phyloP scores from a whole-genome alignment of 306 rosid species.

The Corylus americana region DNA sequence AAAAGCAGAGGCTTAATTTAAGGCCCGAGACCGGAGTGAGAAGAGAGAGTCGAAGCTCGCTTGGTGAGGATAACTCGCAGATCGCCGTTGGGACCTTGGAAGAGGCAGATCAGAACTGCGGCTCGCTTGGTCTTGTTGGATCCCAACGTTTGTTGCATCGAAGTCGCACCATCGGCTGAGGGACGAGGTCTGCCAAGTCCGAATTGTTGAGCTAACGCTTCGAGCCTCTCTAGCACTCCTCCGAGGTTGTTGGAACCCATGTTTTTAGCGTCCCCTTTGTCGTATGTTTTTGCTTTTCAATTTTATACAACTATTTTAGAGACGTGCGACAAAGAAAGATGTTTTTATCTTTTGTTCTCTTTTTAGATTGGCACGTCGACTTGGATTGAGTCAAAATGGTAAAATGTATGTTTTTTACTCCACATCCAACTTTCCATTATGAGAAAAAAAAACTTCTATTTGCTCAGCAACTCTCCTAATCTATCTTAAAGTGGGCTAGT shows the following conservation, averaged over 20 bases:
- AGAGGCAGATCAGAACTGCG: constrained; percentile 72
- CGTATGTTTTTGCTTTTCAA: too few species aligned
- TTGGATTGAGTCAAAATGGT: too few species aligned
- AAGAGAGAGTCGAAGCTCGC: constrained; percentile 71
- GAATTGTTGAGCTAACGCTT: constrained; percentile 46
- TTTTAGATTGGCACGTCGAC: too few species aligned
- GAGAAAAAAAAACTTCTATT: too few species aligned
- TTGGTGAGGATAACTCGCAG: constrained; percentile 66
- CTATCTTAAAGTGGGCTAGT: too few species aligned
- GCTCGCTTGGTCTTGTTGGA: constrained; percentile 53
- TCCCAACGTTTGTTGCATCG: constrained; percentile 12
- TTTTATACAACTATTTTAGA: too few species aligned
- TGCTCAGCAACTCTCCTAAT: too few species aligned
- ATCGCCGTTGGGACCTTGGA: constrained; percentile 43
- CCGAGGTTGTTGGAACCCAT: constrained; percentile 13
- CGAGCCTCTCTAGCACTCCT: constrained; percentile 36
- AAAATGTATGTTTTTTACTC: too few species aligned
- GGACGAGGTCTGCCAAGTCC: constrained; percentile 12
- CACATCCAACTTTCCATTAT: too few species aligned
- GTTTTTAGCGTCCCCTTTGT: background rate
- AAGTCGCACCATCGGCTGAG: constrained; percentile 12
- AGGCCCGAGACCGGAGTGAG: constrained; percentile 56
- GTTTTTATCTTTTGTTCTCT: too few species aligned
- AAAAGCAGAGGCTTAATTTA: background rate
- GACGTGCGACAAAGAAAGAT: too few species aligned